Percentiles rank a stretch among this genome's conserved stretches.
phyloP scores from a whole-genome alignment of 768 basidiomycete genomes.

The Brasilioporus rufonigricans region DNA sequence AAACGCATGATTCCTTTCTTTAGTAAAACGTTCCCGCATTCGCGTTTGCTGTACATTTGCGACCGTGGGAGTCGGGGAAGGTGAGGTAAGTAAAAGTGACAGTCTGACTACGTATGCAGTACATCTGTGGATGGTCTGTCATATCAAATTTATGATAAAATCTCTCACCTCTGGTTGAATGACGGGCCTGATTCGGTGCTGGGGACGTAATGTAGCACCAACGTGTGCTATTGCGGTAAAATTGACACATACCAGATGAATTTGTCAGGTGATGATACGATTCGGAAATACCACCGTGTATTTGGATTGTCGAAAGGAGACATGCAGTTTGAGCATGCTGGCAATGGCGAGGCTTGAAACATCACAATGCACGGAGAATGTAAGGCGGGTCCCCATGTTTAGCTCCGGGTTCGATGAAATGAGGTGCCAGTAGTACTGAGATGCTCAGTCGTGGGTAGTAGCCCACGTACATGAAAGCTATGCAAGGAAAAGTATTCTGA shows the following conservation, averaged over 20 bases:
- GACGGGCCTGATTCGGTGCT: not conserved
- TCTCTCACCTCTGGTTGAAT: not conserved
- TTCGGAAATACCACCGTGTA: not conserved
- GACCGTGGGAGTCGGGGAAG: too few species aligned
- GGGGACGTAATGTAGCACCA: not conserved
- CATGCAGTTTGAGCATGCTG: not conserved
- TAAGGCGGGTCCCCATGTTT: not conserved
- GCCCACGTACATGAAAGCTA: not conserved
- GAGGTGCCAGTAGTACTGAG: too few species aligned
- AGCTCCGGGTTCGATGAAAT: not conserved
- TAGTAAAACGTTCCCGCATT: too few species aligned
- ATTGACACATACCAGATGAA: not conserved
- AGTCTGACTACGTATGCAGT: not conserved
- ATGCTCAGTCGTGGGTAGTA: too few species aligned
- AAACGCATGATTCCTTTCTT: too few species aligned
- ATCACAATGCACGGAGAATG: not conserved
- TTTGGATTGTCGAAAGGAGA: not conserved
- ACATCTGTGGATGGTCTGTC: not conserved
- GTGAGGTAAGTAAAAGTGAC: too few species aligned
- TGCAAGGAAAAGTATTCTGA: not conserved
- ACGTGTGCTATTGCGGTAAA: not conserved
- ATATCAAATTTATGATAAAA: not conserved
- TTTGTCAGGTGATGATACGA: not conserved
- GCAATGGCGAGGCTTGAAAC: conserved; percentile 7
- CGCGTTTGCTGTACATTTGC: too few species aligned